Percentiles rank a stretch among this genome's conserved stretches.
phyloP scores from a whole-genome alignment of 768 basidiomycete species.

The Auriculariales sp. region DNA sequence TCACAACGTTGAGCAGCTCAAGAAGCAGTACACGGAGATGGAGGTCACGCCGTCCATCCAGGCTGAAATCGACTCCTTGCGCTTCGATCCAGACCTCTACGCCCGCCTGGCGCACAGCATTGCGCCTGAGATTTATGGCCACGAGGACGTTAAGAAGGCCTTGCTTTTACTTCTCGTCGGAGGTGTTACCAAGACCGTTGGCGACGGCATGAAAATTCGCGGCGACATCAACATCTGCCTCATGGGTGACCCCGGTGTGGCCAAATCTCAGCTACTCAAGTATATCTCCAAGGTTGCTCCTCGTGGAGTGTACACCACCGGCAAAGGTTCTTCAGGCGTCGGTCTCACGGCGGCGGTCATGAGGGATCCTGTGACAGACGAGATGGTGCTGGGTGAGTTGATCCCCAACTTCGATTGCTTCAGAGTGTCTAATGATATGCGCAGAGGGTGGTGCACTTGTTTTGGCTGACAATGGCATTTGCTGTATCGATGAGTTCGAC shows the following conservation, averaged over 20 bases:
- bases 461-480: constrained; percentile 96
- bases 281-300: constrained; percentile 98
- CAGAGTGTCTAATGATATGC: constrained; percentile 1
- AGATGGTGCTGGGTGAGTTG: constrained; percentile 89
- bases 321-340: constrained; percentile 95
- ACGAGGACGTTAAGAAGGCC: constrained; percentile 94
- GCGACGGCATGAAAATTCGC: constrained; percentile 97
- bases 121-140: constrained; percentile 97
- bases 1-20: constrained; percentile 83
- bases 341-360: constrained; percentile 98
- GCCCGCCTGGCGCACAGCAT: constrained; percentile 82
- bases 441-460: constrained; percentile 99
- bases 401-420: background rate
- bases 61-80: constrained; percentile 49
- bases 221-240: constrained; percentile 95
- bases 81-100: constrained; percentile 68
- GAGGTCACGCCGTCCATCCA: constrained; percentile 78
- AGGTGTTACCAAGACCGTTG: constrained; percentile 88
- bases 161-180: constrained; percentile 84
- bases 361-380: constrained; percentile 97
- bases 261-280: constrained; percentile 92
- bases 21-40: constrained; percentile 95
- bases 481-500: constrained; percentile 99
- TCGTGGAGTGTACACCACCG: constrained; percentile 94
- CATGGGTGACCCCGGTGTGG: constrained; percentile 99